These are phyloP conservation scores for Straminergon stramineum DNA, from an alignment of 225 moss, liverwort and hornwort species.

Conservation along the genomic window DNA sequence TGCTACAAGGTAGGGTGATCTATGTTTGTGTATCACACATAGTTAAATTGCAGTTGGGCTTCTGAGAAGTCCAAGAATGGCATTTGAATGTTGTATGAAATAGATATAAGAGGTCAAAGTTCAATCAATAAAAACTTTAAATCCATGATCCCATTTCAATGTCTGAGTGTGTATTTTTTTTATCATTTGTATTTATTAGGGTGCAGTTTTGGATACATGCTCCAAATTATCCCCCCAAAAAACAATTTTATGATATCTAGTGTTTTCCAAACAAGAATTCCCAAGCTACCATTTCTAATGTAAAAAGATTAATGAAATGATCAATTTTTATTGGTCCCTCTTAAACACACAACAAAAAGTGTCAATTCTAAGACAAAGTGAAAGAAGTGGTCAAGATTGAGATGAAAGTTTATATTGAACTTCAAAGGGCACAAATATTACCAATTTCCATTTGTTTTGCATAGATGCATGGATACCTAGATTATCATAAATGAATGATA, in stretches of 20 bases:
- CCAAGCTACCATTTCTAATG: not conserved
- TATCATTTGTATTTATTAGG: not conserved
- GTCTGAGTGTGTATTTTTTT: no score
- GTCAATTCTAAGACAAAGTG: rapidly evolving
- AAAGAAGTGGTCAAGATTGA: not conserved
- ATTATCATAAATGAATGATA: not conserved
- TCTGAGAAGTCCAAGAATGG: not conserved
- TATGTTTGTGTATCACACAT: not conserved
- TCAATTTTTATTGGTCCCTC: not conserved
- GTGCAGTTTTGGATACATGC: rapidly evolving
- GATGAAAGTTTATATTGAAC: not conserved
- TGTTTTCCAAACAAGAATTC: not conserved
- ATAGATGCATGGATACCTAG: not conserved
- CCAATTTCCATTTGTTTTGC: not conserved
- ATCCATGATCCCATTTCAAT: not conserved
- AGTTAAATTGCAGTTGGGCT: not conserved
- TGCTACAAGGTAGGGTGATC: rapidly evolving
- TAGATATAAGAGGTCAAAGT: not conserved
- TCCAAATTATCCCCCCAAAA: no score
- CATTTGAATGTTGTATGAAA: not conserved
- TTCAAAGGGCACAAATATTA: not conserved
- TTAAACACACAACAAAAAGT: not conserved
- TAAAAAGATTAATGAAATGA: not conserved
- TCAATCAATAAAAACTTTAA: not conserved
- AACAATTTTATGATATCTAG: not conserved